Conservation (phyloP, 2,329 filamentous ascomycete genomes). For the Westerdykella sp. region DNA sequence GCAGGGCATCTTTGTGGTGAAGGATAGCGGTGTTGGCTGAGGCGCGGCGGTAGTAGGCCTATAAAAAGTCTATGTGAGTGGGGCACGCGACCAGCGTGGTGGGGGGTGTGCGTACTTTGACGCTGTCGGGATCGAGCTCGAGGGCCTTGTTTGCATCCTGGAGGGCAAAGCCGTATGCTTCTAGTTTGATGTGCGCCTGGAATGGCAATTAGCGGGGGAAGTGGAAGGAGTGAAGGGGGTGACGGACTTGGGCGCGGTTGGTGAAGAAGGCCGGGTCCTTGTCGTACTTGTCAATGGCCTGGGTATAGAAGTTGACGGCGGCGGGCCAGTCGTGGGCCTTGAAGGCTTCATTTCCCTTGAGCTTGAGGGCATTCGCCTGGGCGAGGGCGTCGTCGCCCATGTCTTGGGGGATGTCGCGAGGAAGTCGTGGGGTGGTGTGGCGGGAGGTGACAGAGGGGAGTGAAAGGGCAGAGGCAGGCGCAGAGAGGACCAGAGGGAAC, state of each 20-base stretch:
- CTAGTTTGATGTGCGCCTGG: slow-evolving; percentile 92
- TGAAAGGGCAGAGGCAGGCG: background rate
- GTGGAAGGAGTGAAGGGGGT: slow-evolving; percentile 16
- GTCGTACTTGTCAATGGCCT: slow-evolving; percentile 79
- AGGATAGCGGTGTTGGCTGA: slow-evolving; percentile 88
- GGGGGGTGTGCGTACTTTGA: slow-evolving; percentile 58
- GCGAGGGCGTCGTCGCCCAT: slow-evolving; percentile 45
- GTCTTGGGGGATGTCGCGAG: slow-evolving; percentile 7
- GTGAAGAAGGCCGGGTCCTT: slow-evolving; percentile 85
- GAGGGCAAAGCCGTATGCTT: slow-evolving; percentile 90
- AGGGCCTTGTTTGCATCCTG: slow-evolving; percentile 86
- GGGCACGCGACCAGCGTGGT: background rate
- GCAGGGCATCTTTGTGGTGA: slow-evolving; percentile 77
- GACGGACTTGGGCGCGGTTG: slow-evolving; percentile 80
- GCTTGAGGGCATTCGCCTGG: slow-evolving; percentile 78
- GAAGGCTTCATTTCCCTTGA: slow-evolving; percentile 92
- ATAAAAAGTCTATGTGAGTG: slow-evolving; percentile 2
- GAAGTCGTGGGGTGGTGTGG: slow-evolving; percentile 12
- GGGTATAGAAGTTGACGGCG: slow-evolving; percentile 75
- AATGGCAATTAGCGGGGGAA: slow-evolving; percentile 15
- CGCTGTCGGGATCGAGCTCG: slow-evolving; percentile 77
- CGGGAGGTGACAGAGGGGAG: slow-evolving; percentile 8
- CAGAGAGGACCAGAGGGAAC: background rate
- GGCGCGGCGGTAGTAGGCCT: slow-evolving; percentile 93
- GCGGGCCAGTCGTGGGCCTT: slow-evolving; percentile 75